Evolutionary conservation across 169 alveolate genomes (phyloP).

Genomic region (Perkinsus chesapeaki): DNA sequence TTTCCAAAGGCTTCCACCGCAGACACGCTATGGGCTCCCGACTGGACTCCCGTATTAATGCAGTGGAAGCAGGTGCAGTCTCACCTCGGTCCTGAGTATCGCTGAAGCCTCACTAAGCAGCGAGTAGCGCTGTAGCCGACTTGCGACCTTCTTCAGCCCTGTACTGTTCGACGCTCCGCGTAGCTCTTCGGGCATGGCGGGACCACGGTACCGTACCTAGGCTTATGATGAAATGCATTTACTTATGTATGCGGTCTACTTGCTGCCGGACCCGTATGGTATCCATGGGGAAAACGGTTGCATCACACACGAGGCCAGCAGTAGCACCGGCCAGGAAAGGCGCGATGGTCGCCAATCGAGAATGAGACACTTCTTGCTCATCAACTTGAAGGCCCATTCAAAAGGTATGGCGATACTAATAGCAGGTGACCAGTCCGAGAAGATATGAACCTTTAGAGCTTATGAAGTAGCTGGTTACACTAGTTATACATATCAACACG

Average conservation of each 20-base stretch:
- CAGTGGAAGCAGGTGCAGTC: background rate
- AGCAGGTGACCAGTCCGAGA: too few species aligned
- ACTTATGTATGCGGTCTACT: too few species aligned
- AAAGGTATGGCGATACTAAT: too few species aligned
- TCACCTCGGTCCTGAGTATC: background rate
- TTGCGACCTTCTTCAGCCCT: background rate
- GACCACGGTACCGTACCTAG: too few species aligned
- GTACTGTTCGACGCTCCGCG: too few species aligned
- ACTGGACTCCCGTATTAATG: background rate
- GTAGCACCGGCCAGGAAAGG: background rate
- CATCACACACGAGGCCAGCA: background rate
- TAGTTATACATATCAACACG: too few species aligned
- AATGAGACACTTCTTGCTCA: background rate
- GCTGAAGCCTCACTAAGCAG: background rate
- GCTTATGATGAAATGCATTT: too few species aligned
- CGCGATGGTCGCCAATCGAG: background rate
- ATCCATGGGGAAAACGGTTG: background rate
- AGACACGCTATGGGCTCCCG: too few species aligned
- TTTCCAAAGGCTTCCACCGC: too few species aligned
- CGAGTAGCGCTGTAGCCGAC: background rate
- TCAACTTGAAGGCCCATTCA: background rate
- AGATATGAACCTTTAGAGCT: too few species aligned
- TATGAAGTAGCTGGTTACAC: too few species aligned
- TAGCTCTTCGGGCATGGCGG: too few species aligned
- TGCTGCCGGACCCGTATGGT: background rate